These are phyloP conservation scores for Trichophyton mentagrophytes DNA, from an alignment of 2,329 filamentous ascomycete genomes.

Conservation along the genomic window DNA sequence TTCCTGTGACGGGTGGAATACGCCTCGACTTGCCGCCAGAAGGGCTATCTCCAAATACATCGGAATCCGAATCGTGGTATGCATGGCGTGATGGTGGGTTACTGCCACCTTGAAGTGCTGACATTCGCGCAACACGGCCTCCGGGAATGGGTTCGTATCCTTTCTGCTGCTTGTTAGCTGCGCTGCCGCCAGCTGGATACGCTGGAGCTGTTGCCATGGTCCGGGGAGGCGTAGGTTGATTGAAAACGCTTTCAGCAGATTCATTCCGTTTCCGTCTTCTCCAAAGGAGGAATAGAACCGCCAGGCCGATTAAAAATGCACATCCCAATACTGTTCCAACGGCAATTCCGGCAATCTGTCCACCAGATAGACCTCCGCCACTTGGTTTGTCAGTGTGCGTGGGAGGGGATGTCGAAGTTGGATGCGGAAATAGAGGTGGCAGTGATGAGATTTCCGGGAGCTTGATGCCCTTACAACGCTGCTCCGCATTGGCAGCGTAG, in stretches of 20 bases:
- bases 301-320: constrained; percentile 53
- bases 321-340: constrained; percentile 64
- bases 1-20: constrained; percentile 37
- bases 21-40: constrained; percentile 46
- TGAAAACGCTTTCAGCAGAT: constrained; percentile 59
- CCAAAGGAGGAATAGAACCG: constrained; percentile 42
- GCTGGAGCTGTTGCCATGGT: constrained; percentile 32
- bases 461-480: constrained; percentile 60
- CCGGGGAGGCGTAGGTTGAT: constrained; percentile 65
- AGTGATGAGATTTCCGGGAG: constrained; percentile 56
- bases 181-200: constrained; percentile 24
- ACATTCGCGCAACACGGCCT: constrained; percentile 88
- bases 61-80: constrained; percentile 48
- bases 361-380: constrained; percentile 31
- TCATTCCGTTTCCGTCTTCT: constrained; percentile 48
- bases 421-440: constrained; percentile 46
- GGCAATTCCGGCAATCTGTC: constrained; percentile 72
- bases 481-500: constrained; percentile 62
- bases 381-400: constrained; percentile 23
- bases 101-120: constrained; percentile 64
- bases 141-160: constrained; percentile 69
- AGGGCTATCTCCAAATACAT: constrained; percentile 59
- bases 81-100: constrained; percentile 44
- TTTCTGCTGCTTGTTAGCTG: constrained; percentile 22
- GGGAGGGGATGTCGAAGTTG: constrained; percentile 51